A percentile compares a stretch with the other conserved stretches of the same genome.
phyloP scores from a whole-genome alignment of 1,284 basidiomycete genomes.

The Inonotus hispidus region DNA sequence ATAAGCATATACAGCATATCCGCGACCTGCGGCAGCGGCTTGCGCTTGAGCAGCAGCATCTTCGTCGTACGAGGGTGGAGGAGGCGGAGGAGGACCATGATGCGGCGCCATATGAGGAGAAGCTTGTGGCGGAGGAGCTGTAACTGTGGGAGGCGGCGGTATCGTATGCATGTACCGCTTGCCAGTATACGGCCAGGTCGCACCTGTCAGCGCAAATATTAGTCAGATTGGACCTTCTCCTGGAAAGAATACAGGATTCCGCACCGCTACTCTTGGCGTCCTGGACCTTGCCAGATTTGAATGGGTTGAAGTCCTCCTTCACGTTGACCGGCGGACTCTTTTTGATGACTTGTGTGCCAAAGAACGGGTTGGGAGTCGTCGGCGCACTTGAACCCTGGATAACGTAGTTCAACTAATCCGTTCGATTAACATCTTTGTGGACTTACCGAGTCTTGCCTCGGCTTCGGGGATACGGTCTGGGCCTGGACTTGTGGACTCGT shows the following conservation, averaged over 20 bases:
- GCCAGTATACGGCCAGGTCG: constrained; percentile 85
- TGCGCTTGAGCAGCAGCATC: constrained; percentile 52
- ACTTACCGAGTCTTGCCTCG: constrained; percentile 49
- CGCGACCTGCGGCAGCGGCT: constrained; percentile 38
- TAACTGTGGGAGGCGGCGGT: constrained; percentile 48
- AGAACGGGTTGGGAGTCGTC: constrained; percentile 74
- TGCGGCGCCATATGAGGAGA: constrained; percentile 64
- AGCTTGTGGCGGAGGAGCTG: constrained; percentile 43
- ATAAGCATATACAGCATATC: constrained; percentile 63
- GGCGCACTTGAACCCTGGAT: constrained; percentile 29
- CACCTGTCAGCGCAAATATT: constrained; percentile 40
- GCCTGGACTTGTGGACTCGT: constrained; percentile 9
- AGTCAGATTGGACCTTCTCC: too few species aligned
- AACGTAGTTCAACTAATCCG: not conserved
- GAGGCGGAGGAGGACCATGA: constrained; percentile 59
- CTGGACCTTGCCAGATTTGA: constrained; percentile 76
- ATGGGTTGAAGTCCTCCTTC: constrained; percentile 94
- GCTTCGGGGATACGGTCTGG: constrained; percentile 45
- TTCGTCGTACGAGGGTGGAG: constrained; percentile 71
- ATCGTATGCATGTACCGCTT: constrained; percentile 81
- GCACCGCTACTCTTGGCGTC: constrained; percentile 71
- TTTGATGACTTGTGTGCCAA: constrained; percentile 73
- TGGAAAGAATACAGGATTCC: too few species aligned
- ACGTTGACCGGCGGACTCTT: constrained; percentile 68
- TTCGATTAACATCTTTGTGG: not conserved